A percentile compares a stretch with the other conserved stretches of the same genome.
Evolutionary conservation across 2,329 filamentous ascomycete genomes (phyloP).

Genomic region (Penicillium sp.): DNA sequence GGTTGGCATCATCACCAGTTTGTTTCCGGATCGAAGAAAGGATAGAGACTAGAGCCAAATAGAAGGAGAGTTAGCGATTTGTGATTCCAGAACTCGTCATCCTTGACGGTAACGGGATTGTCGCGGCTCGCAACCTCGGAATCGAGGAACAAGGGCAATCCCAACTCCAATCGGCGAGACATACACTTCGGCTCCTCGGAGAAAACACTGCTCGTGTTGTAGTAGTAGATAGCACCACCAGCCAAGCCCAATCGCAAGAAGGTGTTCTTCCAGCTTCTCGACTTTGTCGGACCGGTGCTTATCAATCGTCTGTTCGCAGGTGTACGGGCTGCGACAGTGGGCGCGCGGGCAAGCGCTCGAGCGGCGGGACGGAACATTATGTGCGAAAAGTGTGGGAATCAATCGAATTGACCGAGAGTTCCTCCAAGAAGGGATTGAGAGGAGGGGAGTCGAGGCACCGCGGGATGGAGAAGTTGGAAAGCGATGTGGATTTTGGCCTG

Average conservation of each 20-base stretch:
- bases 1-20: slow-evolving; percentile 47
- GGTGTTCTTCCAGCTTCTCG: slow-evolving; percentile 78
- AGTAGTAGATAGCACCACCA: slow-evolving; percentile 79
- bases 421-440: slow-evolving; percentile 14
- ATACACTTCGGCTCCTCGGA: slow-evolving; percentile 76
- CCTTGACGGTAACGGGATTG: slow-evolving; percentile 3
- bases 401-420: slow-evolving; percentile 15
- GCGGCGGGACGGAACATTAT: slow-evolving; percentile 56
- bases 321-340: slow-evolving; percentile 31
- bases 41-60: slow-evolving; percentile 33
- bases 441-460: slow-evolving; percentile 13
- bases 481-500: slow-evolving; percentile 28
- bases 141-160: slow-evolving; percentile 14
- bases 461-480: slow-evolving; percentile 28
- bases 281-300: slow-evolving; percentile 61
- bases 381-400: slow-evolving; percentile 9
- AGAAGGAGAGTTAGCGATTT: slow-evolving; percentile 14
- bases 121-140: slow-evolving; percentile 10
- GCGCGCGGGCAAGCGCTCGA: slow-evolving; percentile 46
- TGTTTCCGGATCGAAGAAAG: slow-evolving; percentile 31
- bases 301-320: slow-evolving; percentile 50
- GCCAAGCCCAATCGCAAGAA: slow-evolving; percentile 73
- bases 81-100: slow-evolving; percentile 1
- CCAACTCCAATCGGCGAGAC: slow-evolving; percentile 35
- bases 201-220: slow-evolving; percentile 86